Base-by-base conservation (phyloP, 2,329 filamentous ascomycete species). In the Aspergillus spinulosporus region DNA sequence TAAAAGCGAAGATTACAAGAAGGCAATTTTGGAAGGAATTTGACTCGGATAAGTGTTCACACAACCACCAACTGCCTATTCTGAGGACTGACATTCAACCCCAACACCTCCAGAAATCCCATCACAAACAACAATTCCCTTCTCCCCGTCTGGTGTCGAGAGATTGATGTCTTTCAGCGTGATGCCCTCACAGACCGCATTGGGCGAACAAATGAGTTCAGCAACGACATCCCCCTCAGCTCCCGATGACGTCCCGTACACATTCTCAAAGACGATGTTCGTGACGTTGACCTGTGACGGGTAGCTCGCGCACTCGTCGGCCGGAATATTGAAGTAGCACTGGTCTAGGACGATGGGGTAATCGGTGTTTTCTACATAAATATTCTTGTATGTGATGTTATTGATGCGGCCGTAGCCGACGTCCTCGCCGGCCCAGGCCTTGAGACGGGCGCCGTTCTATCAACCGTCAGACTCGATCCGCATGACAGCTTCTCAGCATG, bases 381-480 rank as follows among this genome's bases (percentile, higher is more conserved):
- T 81, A 69, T 85, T 82, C 68, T 82, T 77, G 70, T 84, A 87
- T 1, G 84, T 86, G 47, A 86, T 76, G 65, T 86, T 87, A 62
- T 82, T 77, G 60, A 86, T 82, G 54, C 80, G 84, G 6, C 84
- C 84, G 57, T 84, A 84, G 2, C 84, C 84, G 0, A 81, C 80
- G 44, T 79, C 71, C 1, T 76, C 71, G 0, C 84, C 84, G 0
- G 84, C 84, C 84, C 84, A 86, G 2, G 80, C 78, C 72, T 87
- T 87, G 44, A 87, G 77, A 3, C 84, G 78, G 1, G 83, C 83
- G 2, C 82, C 82, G 39, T 82, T 81, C 66, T 82, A 66, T 42
- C 40, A 32, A 40, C 8, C n/a, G 32, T 29, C 29, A 31, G 54
- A 14, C 8, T 28, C 5, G 8, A n/a, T 21, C 7, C 34, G 4